These are phyloP conservation scores for Potentilla sterilis DNA, from an alignment of 306 rosid genomes.

Conservation along the genomic window DNA sequence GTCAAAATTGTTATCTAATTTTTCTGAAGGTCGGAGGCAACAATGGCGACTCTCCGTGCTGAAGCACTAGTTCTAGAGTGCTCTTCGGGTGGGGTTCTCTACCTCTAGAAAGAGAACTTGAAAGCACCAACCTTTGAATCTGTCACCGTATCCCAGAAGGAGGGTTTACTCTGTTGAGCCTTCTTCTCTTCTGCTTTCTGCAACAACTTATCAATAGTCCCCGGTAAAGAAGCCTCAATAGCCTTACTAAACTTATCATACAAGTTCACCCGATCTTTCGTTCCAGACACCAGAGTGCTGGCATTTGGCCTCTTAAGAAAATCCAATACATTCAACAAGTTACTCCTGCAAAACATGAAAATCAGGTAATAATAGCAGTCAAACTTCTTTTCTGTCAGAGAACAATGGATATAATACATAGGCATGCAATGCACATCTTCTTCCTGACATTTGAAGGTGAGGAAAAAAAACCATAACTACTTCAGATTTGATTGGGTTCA, in stretches of 20 bases:
- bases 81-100: not conserved
- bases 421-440: not conserved
- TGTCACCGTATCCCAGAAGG: constrained; percentile 78
- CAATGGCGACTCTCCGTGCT: not conserved
- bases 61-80: not conserved
- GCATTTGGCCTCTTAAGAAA: constrained; percentile 88
- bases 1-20: constrained; percentile 13
- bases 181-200: constrained; percentile 61
- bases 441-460: not conserved
- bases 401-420: not conserved
- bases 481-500: not conserved
- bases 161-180: constrained; percentile 44
- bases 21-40: not conserved
- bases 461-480: not conserved
- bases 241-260: constrained; percentile 72
- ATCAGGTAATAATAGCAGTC: not conserved
- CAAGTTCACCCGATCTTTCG: constrained; percentile 82
- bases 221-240: constrained; percentile 68
- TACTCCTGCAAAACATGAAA: constrained; percentile 60
- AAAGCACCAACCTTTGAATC: constrained; percentile 78
- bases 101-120: constrained; percentile 74
- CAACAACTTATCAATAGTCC: constrained; percentile 58
- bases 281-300: constrained; percentile 75
- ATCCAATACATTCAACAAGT: constrained; percentile 79
- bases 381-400: not conserved